phyloP scores from a whole-genome alignment of 768 basidiomycete genomes.

The Sarcodon sp. region DNA sequence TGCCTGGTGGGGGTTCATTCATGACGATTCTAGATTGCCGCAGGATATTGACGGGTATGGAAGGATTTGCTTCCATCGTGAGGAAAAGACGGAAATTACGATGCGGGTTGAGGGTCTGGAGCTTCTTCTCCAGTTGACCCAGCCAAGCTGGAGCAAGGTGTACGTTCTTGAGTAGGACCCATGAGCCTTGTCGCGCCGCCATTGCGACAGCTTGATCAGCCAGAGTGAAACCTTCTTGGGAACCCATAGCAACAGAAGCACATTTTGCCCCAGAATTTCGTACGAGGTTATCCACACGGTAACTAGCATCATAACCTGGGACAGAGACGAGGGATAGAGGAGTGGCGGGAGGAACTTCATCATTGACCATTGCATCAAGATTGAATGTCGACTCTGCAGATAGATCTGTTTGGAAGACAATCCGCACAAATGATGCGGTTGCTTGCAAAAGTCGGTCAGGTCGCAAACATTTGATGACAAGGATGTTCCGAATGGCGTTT shows the following conservation, averaged over 20 bases:
- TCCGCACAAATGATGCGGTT: conserved; percentile 58
- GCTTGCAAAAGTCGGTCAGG: conserved; percentile 87
- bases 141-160: conserved; percentile 95
- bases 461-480: conserved; percentile 82
- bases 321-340: conserved; percentile 89
- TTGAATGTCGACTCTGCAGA: conserved; percentile 62
- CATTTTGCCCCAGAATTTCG: conserved; percentile 67
- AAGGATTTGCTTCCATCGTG: conserved; percentile 94
- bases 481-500: conserved; percentile 60
- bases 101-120: conserved; percentile 84
- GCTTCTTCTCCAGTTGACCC: conserved; percentile 89
- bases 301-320: conserved; percentile 96
- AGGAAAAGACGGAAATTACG: conserved; percentile 93
- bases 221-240: conserved; percentile 90
- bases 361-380: conserved; percentile 60
- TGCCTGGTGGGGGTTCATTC: conserved; percentile 97
- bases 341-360: conserved; percentile 70
- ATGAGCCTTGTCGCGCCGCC: conserved; percentile 86
- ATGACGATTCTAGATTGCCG: conserved; percentile 93
- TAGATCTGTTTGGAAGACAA: conserved; percentile 75
- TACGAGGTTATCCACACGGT: conserved; percentile 82
- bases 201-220: conserved; percentile 94
- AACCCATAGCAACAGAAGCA: conserved; percentile 94
- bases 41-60: conserved; percentile 92
- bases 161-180: conserved; percentile 97